These are phyloP conservation scores for Bertia moriformis DNA, from an alignment of 2,329 filamentous ascomycete genomes.

Conservation along the genomic window DNA sequence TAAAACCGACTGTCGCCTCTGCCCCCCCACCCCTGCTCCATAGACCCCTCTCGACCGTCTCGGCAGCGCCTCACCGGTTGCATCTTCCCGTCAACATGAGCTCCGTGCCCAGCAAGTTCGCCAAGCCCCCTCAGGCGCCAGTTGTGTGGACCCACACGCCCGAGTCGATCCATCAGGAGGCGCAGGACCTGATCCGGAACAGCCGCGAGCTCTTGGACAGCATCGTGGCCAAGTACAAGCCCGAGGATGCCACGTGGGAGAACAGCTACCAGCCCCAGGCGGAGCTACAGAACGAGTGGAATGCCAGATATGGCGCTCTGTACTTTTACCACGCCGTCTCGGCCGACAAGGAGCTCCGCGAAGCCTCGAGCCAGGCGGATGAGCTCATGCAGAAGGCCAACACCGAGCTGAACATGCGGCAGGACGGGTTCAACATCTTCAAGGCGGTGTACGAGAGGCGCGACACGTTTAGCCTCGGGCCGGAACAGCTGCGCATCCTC, in stretches of 20 bases:
- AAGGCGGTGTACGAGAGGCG: conserved; percentile 40
- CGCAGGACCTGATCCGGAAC: conserved; percentile 48
- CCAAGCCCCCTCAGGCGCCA: conserved; percentile 62
- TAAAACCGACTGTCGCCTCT: too few relatives aligned
- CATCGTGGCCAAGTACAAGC: conserved; percentile 45
- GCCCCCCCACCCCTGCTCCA: too few relatives aligned
- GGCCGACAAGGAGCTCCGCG: conserved; percentile 49
- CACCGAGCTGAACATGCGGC: conserved; percentile 68
- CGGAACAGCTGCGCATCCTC: conserved; percentile 57
- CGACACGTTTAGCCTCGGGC: conserved; percentile 40
- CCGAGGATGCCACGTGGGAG: conserved; percentile 33
- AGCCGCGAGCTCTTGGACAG: conserved; percentile 52
- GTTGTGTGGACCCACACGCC: conserved; percentile 65
- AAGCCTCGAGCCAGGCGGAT: conserved; percentile 65
- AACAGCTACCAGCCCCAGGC: conserved; percentile 53
- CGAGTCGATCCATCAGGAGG: conserved; percentile 50
- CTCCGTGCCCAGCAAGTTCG: conserved; percentile 56
- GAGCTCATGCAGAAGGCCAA: conserved; percentile 62
- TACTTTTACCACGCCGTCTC: conserved; percentile 74
- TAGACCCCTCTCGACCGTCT: too few relatives aligned
- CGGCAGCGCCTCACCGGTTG: too few relatives aligned
- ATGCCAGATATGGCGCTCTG: conserved; percentile 48
- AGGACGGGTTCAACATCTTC: conserved; percentile 61
- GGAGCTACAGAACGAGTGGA: conserved; percentile 53
- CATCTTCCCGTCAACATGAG: conserved; percentile 26